A percentile compares a stretch with the other conserved stretches of the same genome.
Conservation (phyloP, 371 early-diverging fungal species). For the Mortierella sp. region DNA sequence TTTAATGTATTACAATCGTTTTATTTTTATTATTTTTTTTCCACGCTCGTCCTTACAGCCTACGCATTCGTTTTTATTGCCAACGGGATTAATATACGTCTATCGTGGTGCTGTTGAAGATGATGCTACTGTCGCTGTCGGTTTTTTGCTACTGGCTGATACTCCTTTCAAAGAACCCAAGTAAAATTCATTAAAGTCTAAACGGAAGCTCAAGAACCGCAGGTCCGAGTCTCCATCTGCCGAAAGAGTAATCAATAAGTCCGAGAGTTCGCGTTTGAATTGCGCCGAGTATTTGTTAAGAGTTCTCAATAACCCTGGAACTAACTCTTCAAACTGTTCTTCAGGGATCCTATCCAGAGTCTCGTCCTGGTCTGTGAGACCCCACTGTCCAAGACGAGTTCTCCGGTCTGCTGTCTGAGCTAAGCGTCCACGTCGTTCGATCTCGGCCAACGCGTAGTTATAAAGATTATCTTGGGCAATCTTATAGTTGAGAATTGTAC, state of each 20-base stretch:
- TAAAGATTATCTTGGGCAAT: slow-evolving; percentile 61
- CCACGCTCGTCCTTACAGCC: not conserved
- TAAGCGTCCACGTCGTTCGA: slow-evolving; percentile 40
- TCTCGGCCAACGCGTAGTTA: slow-evolving; percentile 56
- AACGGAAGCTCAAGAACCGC: slow-evolving; percentile 73
- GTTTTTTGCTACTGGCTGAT: not conserved
- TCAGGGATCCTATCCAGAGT: slow-evolving; percentile 37
- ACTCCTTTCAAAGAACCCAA: slow-evolving; percentile 34
- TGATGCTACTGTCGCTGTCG: not conserved
- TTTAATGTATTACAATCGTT: no score
- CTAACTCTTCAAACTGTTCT: slow-evolving; percentile 43
- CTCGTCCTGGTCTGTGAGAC: slow-evolving; percentile 58
- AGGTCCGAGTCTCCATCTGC: slow-evolving; percentile 79
- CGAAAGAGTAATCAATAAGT: slow-evolving; percentile 68
- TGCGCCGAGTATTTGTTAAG: slow-evolving; percentile 57
- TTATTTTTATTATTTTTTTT: no score
- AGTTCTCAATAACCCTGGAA: slow-evolving; percentile 40
- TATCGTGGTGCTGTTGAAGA: not conserved
- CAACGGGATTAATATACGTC: not conserved
- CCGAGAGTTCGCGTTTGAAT: slow-evolving; percentile 63
- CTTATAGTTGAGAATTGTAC: slow-evolving; percentile 47
- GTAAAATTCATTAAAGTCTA: slow-evolving; percentile 87
- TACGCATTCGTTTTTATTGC: not conserved
- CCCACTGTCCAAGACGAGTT: slow-evolving; percentile 53
- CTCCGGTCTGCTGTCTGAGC: slow-evolving; percentile 47